Evolutionary conservation across 2,329 filamentous ascomycete genomes (phyloP).

Genomic region (Aureobasidium zeae): DNA sequence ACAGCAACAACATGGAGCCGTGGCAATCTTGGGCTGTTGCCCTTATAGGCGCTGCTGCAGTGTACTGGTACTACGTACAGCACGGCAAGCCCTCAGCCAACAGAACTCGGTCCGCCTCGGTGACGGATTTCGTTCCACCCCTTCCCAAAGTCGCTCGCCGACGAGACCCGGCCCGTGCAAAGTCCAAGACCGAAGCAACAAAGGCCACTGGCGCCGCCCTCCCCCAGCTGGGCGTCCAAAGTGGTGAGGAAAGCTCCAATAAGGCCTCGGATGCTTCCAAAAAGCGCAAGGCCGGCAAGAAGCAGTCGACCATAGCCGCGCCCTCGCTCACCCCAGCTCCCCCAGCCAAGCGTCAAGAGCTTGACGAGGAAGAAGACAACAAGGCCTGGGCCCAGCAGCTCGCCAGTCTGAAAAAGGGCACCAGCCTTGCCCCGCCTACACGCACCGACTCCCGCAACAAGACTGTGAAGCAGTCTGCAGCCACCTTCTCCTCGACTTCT

Average conservation of each 20-base stretch:
- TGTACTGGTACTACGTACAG: constrained; percentile 23
- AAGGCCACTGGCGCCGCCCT: constrained; percentile 18
- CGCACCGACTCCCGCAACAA: constrained; percentile 39
- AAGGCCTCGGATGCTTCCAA: constrained; percentile 21
- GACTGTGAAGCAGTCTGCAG: constrained; percentile 56
- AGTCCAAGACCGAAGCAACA: constrained; percentile 19
- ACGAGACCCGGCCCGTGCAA: constrained; percentile 19
- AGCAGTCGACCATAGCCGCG: constrained; percentile 18
- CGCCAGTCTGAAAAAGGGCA: constrained; percentile 60
- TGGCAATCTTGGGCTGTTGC: constrained; percentile 24
- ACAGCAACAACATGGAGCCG: constrained; percentile 22
- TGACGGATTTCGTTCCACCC: constrained; percentile 13
- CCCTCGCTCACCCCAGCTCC: constrained; percentile 21
- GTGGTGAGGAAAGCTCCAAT: constrained; percentile 5
- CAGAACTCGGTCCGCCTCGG: constrained; percentile 15
- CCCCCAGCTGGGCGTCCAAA: constrained; percentile 3
- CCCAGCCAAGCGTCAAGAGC: constrained; percentile 23
- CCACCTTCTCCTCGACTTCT: constrained; percentile 47
- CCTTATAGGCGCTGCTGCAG: constrained; percentile 19
- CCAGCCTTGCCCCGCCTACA: constrained; percentile 41
- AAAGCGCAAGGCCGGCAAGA: constrained; percentile 29
- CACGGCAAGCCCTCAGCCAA: constrained; percentile 19
- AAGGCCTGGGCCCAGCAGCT: constrained; percentile 70
- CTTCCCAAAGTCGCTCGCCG: constrained; percentile 17
- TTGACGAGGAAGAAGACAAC: constrained; percentile 49